Conservation (phyloP, 768 basidiomycete species). For the Serendipita sp. region DNA sequence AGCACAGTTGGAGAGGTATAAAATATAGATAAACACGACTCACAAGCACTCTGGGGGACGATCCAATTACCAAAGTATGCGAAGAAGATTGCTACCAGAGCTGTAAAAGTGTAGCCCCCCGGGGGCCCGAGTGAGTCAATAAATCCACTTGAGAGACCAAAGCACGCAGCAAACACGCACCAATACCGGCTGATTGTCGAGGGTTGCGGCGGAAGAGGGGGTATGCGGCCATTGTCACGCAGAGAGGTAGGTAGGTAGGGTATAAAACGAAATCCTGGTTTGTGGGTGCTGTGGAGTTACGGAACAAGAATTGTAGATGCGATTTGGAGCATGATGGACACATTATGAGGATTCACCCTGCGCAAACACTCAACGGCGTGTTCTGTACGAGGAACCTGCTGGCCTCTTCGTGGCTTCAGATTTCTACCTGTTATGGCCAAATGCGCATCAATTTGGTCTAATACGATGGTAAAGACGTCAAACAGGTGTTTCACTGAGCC, state of each 20-base stretch:
- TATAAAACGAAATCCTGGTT: neutral
- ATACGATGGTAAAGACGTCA: neutral
- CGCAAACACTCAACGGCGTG: neutral
- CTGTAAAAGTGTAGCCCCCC: neutral
- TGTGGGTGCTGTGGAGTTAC: neutral
- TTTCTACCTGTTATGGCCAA: too few relatives aligned
- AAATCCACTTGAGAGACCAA: neutral
- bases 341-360: neutral
- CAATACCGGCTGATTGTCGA: neutral
- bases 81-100: neutral
- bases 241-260: neutral
- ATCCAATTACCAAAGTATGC: neutral
- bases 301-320: neutral
- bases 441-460: too few relatives aligned
- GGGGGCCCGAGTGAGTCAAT: neutral
- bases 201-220: neutral
- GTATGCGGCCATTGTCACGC: neutral
- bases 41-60: neutral
- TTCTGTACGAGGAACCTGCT: neutral
- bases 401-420: neutral
- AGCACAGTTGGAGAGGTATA: neutral
- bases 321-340: neutral
- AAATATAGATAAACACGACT: neutral
- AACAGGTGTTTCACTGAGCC: neutral
- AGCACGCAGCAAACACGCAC: neutral